A percentile compares a stretch with the other conserved stretches of the same genome.
phyloP scores from a whole-genome alignment of 768 basidiomycete species.

The Gymnopilus junonius region DNA sequence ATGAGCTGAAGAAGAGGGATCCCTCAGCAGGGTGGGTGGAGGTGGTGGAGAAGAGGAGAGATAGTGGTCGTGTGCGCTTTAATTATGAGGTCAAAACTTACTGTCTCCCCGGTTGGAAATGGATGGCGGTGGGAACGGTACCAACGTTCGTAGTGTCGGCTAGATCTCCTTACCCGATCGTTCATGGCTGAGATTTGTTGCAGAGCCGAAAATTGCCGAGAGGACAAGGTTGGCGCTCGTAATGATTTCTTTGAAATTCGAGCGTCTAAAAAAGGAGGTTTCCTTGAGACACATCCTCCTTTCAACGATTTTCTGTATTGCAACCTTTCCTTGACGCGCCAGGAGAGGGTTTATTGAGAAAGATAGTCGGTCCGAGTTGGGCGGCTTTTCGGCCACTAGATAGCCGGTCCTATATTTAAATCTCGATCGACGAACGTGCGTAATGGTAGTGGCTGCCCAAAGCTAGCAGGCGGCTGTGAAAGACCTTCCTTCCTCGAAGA shows the following conservation, averaged over 20 bases:
- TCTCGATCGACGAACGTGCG: neutral
- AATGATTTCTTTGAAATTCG: neutral
- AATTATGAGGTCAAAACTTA: constrained; percentile 1
- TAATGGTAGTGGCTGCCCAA: neutral
- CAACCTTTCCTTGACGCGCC: neutral
- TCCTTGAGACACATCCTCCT: neutral
- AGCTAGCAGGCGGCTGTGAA: neutral
- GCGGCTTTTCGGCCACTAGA: neutral
- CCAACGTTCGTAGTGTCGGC: neutral
- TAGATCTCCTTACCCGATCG: neutral
- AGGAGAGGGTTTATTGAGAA: neutral
- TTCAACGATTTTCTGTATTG: neutral
- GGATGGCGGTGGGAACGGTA: neutral
- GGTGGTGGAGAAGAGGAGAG: neutral
- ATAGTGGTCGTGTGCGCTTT: neutral
- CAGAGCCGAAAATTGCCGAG: neutral
- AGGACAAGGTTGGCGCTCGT: neutral
- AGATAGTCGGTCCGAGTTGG: neutral
- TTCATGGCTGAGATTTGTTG: neutral
- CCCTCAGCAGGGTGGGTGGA: neutral
- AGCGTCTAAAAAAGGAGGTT: neutral
- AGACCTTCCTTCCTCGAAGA: neutral
- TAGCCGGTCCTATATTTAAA: neutral
- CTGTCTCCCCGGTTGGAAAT: neutral
- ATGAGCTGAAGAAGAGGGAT: neutral